These are phyloP conservation scores for Puccinia hordei DNA, from an alignment of 1,284 basidiomycete species.

Conservation along the genomic window DNA sequence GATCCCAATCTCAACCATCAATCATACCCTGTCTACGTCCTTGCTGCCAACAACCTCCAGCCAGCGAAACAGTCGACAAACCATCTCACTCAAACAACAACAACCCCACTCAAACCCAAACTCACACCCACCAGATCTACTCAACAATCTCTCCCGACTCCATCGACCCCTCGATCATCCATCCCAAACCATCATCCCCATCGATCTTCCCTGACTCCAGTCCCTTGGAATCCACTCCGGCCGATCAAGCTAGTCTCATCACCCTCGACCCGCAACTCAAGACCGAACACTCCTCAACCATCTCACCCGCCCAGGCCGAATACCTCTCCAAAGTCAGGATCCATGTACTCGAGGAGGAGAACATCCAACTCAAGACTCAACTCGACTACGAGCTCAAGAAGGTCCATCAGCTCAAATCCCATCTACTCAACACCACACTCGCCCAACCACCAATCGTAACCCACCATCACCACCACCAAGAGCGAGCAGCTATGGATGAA, in stretches of 20 bases:
- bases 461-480: too few species aligned
- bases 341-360: constrained; percentile 43
- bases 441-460: background rate
- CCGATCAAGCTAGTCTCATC: background rate
- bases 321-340: constrained; percentile 29
- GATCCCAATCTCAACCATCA: too few species aligned
- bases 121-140: background rate
- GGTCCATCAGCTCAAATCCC: background rate
- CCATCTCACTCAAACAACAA: constrained; percentile 10
- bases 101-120: too few species aligned
- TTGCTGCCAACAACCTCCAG: too few species aligned
- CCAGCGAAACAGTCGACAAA: background rate
- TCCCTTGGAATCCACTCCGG: background rate
- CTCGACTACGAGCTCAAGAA: constrained; percentile 25
- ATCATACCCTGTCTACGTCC: too few species aligned
- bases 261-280: constrained; percentile 11
- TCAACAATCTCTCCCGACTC: background rate
- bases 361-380: constrained; percentile 21
- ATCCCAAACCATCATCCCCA: background rate
- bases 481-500: too few species aligned
- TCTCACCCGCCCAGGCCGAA: constrained; percentile 38
- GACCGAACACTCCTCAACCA: background rate
- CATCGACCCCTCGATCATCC: constrained; percentile 47
- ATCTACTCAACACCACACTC: background rate
- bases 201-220: background rate